Base-by-base conservation (phyloP, 495 filamentous ascomycete genomes). In the Choiromyces venosus region DNA sequence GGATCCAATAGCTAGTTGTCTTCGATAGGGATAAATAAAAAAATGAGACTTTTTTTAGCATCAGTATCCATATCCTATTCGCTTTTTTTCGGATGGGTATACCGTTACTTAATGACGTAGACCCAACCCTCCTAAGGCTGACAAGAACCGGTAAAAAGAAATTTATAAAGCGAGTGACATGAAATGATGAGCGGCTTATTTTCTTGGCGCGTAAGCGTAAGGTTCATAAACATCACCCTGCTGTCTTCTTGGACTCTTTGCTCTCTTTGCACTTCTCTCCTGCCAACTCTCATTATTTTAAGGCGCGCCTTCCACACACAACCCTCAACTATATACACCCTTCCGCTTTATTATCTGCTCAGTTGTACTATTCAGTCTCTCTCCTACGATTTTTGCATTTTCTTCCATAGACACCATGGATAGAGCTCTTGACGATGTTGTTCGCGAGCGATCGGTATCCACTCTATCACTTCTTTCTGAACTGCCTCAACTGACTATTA, bases 341-440 rank as follows among this genome's bases (percentile, higher is more conserved):
- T 18, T 35, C 33, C 12, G 10, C 25, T 16, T 61, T 33, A 25
- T 33, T 33, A 61, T 61, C 52, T 61, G 1, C 52, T 61, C 10
- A 61, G 10, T 16, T 74, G 38, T 64, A 21, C 40, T 21, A 9
- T 74, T 40, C 42, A 40, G 61, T 70, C 73, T 67, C 37, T 67
- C 69, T 42, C 66, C 70, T 61, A 42, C 52, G 38, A 35, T 40
- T 42, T 65, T 33, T 29, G 6, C 39, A 25, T 74, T 74, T 35
- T 25, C 52, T 38, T 74, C 42, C 69, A 71, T 73, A 77, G 75
- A 67, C 67, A 56, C 74, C 65, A 93, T 95, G 88, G 92, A 95
- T 83, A 90, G 91, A 81, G 90, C 89, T 81, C 86, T 95, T 66
- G 92, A 94, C 82, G 92, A 95, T 82, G 92, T 93, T 79, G 92